Conservation (phyloP, 2,329 filamentous ascomycete genomes). For the Penicillium fuscoglaucum region DNA sequence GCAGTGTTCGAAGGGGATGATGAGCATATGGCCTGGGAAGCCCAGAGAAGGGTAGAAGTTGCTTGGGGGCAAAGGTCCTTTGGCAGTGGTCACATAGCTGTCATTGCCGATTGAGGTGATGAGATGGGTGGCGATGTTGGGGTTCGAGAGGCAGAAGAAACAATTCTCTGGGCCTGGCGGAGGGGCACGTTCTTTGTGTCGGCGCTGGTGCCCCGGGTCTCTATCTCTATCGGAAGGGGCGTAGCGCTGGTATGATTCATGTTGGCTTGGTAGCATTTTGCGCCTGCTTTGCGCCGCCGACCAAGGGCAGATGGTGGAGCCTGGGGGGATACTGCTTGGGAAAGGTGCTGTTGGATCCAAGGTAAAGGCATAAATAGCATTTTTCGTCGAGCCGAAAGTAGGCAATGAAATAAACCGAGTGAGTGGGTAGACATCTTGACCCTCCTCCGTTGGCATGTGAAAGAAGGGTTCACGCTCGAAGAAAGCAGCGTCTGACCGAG, state of each 20-base stretch:
- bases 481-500: conserved; percentile 67
- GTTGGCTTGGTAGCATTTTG: conserved; percentile 40
- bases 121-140: conserved; percentile 79
- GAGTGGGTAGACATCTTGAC: conserved; percentile 56
- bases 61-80: conserved; percentile 76
- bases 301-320: conserved; percentile 72
- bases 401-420: conserved; percentile 93
- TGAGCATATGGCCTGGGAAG: conserved; percentile 84
- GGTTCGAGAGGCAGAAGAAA: conserved; percentile 94
- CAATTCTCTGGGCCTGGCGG: conserved; percentile 71
- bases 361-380: conserved; percentile 60
- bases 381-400: conserved; percentile 73
- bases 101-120: conserved; percentile 86
- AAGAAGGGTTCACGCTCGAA: conserved; percentile 94
- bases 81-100: conserved; percentile 85
- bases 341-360: conserved; percentile 65
- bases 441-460: conserved; percentile 57
- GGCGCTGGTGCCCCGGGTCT: conserved; percentile 31
- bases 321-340: conserved; percentile 62
- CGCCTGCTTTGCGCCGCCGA: conserved; percentile 60
- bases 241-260: conserved; percentile 41
- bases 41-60: conserved; percentile 69
- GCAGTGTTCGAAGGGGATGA: conserved; percentile 82
- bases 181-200: conserved; percentile 49
- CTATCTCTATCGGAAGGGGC: conserved; percentile 40